Evolutionary conservation across 768 basidiomycete genomes (phyloP).

Genomic region (Lactarius psammicola): DNA sequence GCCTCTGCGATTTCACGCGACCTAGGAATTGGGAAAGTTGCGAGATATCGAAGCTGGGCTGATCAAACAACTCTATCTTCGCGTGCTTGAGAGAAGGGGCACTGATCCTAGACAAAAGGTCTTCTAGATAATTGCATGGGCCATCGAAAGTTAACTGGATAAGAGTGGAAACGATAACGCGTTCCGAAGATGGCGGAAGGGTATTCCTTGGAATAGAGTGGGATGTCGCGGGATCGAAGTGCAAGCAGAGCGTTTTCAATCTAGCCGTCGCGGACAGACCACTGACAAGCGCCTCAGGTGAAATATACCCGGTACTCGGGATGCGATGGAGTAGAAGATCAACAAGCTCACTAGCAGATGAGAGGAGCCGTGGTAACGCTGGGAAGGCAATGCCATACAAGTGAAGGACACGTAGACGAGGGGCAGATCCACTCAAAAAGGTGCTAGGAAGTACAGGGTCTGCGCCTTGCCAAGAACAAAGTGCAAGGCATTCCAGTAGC

Average conservation of each 20-base stretch:
- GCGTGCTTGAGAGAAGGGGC: background rate
- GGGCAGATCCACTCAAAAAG: background rate
- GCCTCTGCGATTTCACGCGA: background rate
- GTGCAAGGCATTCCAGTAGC: background rate
- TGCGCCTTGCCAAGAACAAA: background rate
- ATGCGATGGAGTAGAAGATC: background rate
- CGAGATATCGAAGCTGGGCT: background rate
- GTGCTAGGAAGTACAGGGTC: background rate
- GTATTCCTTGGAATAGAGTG: no score
- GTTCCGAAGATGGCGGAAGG: background rate
- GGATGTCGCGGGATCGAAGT: background rate
- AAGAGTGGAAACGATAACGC: background rate
- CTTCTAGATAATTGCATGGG: background rate
- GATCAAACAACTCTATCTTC: background rate
- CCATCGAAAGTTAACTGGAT: background rate
- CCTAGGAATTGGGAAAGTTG: background rate
- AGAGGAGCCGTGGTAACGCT: background rate
- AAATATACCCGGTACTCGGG: background rate
- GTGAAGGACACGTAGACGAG: background rate
- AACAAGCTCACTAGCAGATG: background rate
- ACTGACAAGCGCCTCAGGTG: background rate
- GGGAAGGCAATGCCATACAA: background rate
- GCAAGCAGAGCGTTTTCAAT: background rate
- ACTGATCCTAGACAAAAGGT: background rate
- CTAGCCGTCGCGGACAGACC: conserved; percentile 4